These are phyloP conservation scores for Talaromyces sp. DNA, from an alignment of 2,329 filamentous ascomycete genomes.

Conservation along the genomic window DNA sequence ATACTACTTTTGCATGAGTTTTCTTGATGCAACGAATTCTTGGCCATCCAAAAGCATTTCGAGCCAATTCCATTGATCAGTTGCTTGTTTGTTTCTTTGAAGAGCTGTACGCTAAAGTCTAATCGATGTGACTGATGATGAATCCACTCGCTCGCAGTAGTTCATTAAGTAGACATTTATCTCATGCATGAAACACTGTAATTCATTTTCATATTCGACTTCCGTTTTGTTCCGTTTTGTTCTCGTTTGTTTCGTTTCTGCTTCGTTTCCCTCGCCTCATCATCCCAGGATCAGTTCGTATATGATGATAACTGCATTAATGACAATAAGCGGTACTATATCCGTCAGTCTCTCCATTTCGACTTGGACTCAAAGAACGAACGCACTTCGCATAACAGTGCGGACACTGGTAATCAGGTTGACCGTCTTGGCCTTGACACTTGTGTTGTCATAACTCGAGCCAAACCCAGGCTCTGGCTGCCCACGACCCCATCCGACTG, in stretches of 20 bases:
- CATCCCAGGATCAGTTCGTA: constrained; percentile 73
- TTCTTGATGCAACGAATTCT: not conserved
- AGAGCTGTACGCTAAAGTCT: not conserved
- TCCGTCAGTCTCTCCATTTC: not conserved
- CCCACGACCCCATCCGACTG: constrained; percentile 71
- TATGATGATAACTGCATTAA: constrained; percentile 76
- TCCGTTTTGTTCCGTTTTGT: not conserved
- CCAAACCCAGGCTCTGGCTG: constrained; percentile 71
- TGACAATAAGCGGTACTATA: constrained; percentile 73
- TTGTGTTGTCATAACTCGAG: constrained; percentile 61
- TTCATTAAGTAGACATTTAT: not conserved
- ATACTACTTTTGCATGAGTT: not conserved
- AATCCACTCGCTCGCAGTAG: not conserved
- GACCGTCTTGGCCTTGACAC: constrained; percentile 79
- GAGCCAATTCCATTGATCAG: not conserved
- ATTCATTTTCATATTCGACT: not conserved
- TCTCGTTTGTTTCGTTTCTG: not conserved
- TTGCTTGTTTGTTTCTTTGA: not conserved
- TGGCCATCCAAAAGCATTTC: not conserved
- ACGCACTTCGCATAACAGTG: constrained; percentile 87
- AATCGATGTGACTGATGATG: not conserved
- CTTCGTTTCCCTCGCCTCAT: not conserved
- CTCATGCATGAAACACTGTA: not conserved
- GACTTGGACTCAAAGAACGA: not conserved
- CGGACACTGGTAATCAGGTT: constrained; percentile 86